A percentile compares a stretch with the other conserved stretches of the same genome.
Conservation (phyloP, 2,329 filamentous ascomycete species). For the Cladophialophora exuberans region DNA sequence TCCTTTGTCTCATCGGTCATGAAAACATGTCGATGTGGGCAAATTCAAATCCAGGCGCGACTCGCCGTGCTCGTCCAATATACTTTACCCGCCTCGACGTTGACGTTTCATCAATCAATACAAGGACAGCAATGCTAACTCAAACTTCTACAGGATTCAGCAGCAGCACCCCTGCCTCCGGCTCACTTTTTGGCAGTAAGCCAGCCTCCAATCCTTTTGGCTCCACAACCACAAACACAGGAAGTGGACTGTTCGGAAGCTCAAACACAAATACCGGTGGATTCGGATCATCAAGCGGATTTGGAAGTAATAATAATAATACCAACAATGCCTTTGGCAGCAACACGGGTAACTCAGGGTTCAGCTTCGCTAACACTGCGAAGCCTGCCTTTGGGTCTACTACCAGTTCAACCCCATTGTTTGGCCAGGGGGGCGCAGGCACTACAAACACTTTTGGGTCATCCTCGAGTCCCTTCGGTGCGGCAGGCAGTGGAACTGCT, state of each 20-base stretch:
- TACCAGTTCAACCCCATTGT: conserved; percentile 30
- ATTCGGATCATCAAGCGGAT: conserved; percentile 29
- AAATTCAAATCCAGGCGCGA: neutral
- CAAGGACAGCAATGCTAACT: conserved; percentile 13
- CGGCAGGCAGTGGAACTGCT: conserved; percentile 45
- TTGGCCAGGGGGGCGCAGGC: conserved; percentile 32
- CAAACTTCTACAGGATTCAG: conserved; percentile 24
- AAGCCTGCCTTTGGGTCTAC: conserved; percentile 53
- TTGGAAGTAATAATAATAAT: conserved; percentile 21
- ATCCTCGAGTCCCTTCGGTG: conserved; percentile 39
- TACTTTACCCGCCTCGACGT: neutral
- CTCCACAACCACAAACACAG: conserved; percentile 28
- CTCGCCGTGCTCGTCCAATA: neutral
- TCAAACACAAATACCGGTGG: conserved; percentile 24
- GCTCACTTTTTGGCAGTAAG: conserved; percentile 32
- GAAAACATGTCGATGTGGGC: conserved; percentile 4
- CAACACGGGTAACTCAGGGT: conserved; percentile 37
- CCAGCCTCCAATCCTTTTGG: conserved; percentile 30
- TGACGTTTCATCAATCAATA: neutral
- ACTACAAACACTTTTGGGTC: conserved; percentile 41
- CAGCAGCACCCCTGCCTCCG: conserved; percentile 21
- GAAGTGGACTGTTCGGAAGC: conserved; percentile 30
- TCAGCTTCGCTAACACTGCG: conserved; percentile 50
- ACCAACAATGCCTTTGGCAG: conserved; percentile 30
- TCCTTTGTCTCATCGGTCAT: neutral